A percentile compares a stretch with the other conserved stretches of the same genome.
Conservation (phyloP, 1,284 basidiomycete genomes). For the Heterobasidion parviporum region DNA sequence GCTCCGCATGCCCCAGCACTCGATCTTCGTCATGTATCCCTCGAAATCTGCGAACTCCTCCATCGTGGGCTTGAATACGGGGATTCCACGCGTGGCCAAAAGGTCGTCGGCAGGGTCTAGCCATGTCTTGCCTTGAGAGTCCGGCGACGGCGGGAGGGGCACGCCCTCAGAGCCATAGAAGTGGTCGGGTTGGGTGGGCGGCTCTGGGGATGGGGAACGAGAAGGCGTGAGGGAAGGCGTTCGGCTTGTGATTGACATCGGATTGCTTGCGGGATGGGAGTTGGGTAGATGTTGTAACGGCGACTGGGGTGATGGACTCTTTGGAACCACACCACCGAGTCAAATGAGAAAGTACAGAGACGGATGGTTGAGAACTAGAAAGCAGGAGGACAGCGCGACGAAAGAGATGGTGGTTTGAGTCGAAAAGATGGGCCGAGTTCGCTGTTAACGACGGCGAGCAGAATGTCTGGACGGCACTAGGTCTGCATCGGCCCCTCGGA, state of each 20-base stretch:
- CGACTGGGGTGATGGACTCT: neutral
- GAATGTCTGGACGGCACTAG: neutral
- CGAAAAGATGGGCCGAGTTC: neutral
- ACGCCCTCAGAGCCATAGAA: conserved; percentile 59
- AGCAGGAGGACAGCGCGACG: neutral
- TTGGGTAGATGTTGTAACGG: neutral
- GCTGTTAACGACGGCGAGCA: neutral
- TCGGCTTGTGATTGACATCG: conserved; percentile 13
- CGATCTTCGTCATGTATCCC: conserved; percentile 76
- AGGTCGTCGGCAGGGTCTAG: conserved; percentile 79
- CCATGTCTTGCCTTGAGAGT: conserved; percentile 53
- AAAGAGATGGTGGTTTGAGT: neutral
- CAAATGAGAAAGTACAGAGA: neutral
- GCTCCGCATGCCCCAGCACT: conserved; percentile 81
- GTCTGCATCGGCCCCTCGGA: neutral
- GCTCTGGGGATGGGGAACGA: conserved; percentile 41
- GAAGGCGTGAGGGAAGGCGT: conserved; percentile 46
- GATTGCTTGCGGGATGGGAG: neutral
- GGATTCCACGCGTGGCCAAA: conserved; percentile 80
- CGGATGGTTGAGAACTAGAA: neutral
- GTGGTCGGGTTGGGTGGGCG: conserved; percentile 66
- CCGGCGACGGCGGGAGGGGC: conserved; percentile 47
- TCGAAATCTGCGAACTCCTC: conserved; percentile 88
- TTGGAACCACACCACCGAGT: neutral
- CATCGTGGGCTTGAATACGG: conserved; percentile 89